phyloP scores from a whole-genome alignment of 371 early-diverging fungal genomes.

The Mortierella sp. region DNA sequence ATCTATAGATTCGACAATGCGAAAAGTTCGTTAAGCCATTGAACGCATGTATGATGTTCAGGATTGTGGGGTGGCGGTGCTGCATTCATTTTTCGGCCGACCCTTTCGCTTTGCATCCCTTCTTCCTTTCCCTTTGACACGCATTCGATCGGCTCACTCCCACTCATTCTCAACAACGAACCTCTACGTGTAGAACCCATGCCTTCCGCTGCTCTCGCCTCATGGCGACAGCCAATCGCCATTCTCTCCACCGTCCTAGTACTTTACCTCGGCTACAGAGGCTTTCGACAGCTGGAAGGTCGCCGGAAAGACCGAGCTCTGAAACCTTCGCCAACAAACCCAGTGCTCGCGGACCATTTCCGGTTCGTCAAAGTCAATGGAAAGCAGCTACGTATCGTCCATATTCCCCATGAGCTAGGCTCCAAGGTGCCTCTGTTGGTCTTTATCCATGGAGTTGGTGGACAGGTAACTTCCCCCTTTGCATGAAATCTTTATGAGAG shows the following conservation, averaged over 20 bases:
- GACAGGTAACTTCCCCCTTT: conserved; percentile 61
- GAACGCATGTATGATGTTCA: no score
- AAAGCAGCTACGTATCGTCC: conserved; percentile 70
- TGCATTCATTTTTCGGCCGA: no score
- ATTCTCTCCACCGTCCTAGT: conserved; percentile 34
- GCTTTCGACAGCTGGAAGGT: conserved; percentile 8
- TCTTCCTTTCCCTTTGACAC: no score
- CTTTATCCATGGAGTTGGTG: conserved; percentile 80
- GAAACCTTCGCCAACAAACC: conserved; percentile 32
- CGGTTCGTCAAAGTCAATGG: conserved; percentile 67
- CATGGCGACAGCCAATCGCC: conserved; percentile 27
- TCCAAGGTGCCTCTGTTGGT: conserved; percentile 73
- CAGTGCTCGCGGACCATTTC: conserved; percentile 48
- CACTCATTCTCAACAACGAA: no score
- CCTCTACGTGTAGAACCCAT: no score
- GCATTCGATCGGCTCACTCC: no score
- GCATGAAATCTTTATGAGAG: background rate
- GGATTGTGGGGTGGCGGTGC: no score
- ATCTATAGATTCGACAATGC: no score
- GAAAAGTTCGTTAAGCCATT: no score
- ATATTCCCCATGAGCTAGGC: conserved; percentile 74
- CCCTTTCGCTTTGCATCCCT: no score
- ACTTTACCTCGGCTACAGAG: conserved; percentile 36
- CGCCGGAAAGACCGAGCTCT: conserved; percentile 10
- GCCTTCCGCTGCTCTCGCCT: conserved; percentile 3